Base-by-base conservation (phyloP, 495 filamentous ascomycete species). In the Lindgomyces ingoldianus region DNA sequence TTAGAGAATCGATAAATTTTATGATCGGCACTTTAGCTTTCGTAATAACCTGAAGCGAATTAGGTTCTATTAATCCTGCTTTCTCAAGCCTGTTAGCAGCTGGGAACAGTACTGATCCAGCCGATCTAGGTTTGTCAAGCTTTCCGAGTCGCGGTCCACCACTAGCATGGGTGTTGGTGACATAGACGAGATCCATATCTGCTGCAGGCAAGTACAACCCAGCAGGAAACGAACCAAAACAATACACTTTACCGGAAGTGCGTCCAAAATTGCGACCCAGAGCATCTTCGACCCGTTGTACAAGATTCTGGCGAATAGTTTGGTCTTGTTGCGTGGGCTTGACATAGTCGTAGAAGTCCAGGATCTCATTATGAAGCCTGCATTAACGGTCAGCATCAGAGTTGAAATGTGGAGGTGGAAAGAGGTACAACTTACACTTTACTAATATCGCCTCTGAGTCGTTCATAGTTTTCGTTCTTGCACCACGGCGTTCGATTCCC, bases 161-260 rank as follows among this genome's bases (percentile, higher is more conserved):
- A 0, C 75, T 67, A 9, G 80, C 74, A 69, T 83, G 93, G n/a
- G 70, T 70, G 0, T 82, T 71, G 0, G 92, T 94, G 33, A 93
- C 80, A n/a, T 92, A 77, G 2, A 95, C 93, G 33, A 98, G 77
- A 74, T 98, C 94, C 81, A 98, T 93, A 74, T 98, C 94, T 3
- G 87, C 90, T 1, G 87, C 94, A 0, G 94, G 94, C 3, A 98
- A 82, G 71, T 96, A 98, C 12, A 97, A 79, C 0, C 90, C 91
- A 9, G 91, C 90, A 14, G 90, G 89, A 68, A 91, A 98, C 0
- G 94, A 98, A 16, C 94, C 94, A 75, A 98, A 98, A 10, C 86
- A 79, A 19, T 81, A 79, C 1, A 97, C 74, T 41, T 86, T 78
- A 22, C 84, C 81, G 10, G 2, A 21, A 30, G 3, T 4, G 4